Base-by-base conservation (phyloP, 164 flowering plant species). In the Tinospora cordifolia region DNA sequence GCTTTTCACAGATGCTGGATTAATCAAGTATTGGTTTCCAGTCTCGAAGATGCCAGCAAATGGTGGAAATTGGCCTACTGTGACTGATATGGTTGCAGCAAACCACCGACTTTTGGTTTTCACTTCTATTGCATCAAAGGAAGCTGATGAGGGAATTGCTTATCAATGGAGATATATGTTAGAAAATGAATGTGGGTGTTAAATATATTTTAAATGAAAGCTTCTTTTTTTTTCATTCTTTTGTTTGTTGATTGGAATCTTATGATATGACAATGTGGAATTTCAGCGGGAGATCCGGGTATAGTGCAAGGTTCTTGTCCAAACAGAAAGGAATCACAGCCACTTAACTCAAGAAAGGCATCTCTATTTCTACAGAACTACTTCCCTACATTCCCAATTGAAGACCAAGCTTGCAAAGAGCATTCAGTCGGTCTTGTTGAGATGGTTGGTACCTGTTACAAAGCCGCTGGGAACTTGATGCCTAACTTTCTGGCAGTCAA, bases 201-300 rank as follows among this genome's bases (percentile, higher is more conserved):
- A 17, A 13, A 21, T 39, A 57, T 1, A 8, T n/a, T 68, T n/a
- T 11, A 58, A 57, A 10, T 68, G 14, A 14, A 21, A 25, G 34
- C n/a, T 24, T n/a, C n/a, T n/a, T n/a, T n/a, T n/a, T n/a, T n/a
- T n/a, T n/a, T n/a, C n/a, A n/a, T n/a, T n/a, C 14, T 40, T 64
- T 66, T n/a, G 17, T 7, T 26, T 3, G 14, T n/a, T 5, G 10
- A 41, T n/a, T n/a, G n/a, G 99, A 90, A 27, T 40, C n/a, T 64
- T 58, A 64, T 60, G 1, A 30, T 67, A 11, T 59, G 13, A 68
- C 71, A n/a, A 19, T 54, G 24, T 54, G 60, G 10, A 21, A 19
- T 83, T 82, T 79, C 93, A 95, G 99, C 97, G 82, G 99, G 99
- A 69, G 99, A 95, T 83, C 86, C 86, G 67, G 99, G 99, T 19